Conservation (phyloP, 129 eudicot species). For the Flaveria bidentis region DNA sequence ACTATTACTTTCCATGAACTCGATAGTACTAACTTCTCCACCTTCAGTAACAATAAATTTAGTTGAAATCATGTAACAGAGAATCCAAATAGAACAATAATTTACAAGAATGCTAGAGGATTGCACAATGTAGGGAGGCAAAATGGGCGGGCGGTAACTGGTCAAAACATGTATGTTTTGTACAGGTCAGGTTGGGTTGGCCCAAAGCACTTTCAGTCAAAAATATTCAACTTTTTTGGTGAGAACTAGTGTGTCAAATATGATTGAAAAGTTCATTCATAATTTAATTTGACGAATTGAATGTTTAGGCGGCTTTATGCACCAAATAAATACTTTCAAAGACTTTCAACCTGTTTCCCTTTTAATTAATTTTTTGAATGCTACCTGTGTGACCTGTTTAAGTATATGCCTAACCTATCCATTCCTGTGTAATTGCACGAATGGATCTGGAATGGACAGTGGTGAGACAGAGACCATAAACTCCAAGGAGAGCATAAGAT, state of each 20-base stretch:
- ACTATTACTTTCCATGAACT: slow-evolving; percentile 78
- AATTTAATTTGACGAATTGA: background rate
- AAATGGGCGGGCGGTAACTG: background rate
- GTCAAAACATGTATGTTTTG: background rate
- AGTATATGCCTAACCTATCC: background rate
- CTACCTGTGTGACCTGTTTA: background rate
- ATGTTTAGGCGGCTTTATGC: background rate
- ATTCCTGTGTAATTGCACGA: background rate
- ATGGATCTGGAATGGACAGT: background rate
- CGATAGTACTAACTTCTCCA: slow-evolving; percentile 86
- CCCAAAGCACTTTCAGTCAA: background rate
- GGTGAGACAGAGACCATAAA: background rate
- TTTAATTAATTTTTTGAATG: background rate
- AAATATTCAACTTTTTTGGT: background rate
- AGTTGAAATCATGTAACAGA: slow-evolving; percentile 16
- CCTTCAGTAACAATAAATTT: slow-evolving; percentile 44
- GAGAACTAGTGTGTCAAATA: background rate
- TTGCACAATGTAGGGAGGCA: background rate
- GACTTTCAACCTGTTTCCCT: background rate
- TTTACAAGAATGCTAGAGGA: slow-evolving; percentile 6
- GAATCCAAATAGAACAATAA: background rate
- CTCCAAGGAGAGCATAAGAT: background rate
- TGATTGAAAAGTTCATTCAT: background rate
- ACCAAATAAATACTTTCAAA: background rate
- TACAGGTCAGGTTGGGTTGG: background rate